These are phyloP conservation scores for Striga hermonthica DNA, from an alignment of 305 asterid species.

Conservation along the genomic window DNA sequence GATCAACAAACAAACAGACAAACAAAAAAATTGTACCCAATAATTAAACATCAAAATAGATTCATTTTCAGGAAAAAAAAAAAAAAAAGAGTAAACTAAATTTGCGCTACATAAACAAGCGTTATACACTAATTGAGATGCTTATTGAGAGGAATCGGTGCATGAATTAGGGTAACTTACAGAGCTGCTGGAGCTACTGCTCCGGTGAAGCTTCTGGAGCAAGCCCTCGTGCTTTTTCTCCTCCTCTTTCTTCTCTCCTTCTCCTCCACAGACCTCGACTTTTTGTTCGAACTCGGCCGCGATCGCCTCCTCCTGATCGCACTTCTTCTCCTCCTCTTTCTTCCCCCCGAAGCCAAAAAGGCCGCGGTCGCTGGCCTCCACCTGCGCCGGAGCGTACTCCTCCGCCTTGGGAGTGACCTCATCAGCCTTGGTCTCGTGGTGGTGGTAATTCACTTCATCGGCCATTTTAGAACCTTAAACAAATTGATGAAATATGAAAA, in stretches of 20 bases:
- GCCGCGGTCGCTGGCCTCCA: slow-evolving; percentile 58
- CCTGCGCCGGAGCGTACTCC: slow-evolving; percentile 32
- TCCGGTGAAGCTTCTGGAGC: slow-evolving; percentile 45
- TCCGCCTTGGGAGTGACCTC: slow-evolving; percentile 41
- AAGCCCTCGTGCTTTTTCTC: slow-evolving; percentile 50
- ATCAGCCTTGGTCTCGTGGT: slow-evolving; percentile 32
- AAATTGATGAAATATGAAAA: not conserved
- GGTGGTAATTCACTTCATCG: slow-evolving; percentile 39
- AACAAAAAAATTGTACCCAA: too few relatives aligned
- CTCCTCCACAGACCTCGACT: slow-evolving; percentile 46
- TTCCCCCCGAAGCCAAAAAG: slow-evolving; percentile 49
- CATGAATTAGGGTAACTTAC: slow-evolving; percentile 41
- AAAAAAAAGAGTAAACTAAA: too few relatives aligned
- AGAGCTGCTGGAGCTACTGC: slow-evolving; percentile 60
- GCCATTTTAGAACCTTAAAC: slow-evolving; percentile 38
- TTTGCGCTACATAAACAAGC: too few relatives aligned
- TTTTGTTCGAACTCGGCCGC: slow-evolving; percentile 51
- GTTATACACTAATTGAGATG: too few relatives aligned
- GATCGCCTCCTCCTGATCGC: slow-evolving; percentile 37
- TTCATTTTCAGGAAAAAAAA: too few relatives aligned
- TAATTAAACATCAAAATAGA: too few relatives aligned
- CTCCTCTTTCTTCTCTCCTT: slow-evolving; percentile 25
- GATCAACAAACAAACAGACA: too few relatives aligned
- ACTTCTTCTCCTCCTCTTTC: slow-evolving; percentile 49
- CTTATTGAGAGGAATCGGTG: not conserved